These are phyloP conservation scores for Colletotrichum agaves DNA, from an alignment of 2,329 filamentous ascomycete genomes.

Conservation along the genomic window DNA sequence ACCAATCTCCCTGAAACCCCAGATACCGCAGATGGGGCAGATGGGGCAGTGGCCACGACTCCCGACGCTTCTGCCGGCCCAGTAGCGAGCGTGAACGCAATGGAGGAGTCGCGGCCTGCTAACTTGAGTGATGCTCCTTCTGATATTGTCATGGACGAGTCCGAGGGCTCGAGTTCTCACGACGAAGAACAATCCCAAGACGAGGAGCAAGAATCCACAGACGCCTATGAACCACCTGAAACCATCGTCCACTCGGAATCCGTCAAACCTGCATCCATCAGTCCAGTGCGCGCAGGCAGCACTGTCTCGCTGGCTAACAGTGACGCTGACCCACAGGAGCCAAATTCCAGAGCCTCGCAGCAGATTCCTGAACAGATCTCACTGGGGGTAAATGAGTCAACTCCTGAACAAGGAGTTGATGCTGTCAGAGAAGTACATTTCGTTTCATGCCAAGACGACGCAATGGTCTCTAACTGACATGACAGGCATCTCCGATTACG, in stretches of 20 bases:
- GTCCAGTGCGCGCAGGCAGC: conserved; percentile 38
- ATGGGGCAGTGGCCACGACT: not conserved
- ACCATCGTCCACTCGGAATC: conserved; percentile 55
- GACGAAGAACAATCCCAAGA: conserved; percentile 39
- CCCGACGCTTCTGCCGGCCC: not conserved
- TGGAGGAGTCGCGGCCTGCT: conserved; percentile 18
- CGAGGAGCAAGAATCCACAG: conserved; percentile 45
- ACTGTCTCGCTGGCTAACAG: conserved; percentile 41
- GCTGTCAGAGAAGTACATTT: conserved; percentile 57
- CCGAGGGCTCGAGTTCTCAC: conserved; percentile 23
- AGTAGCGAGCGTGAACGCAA: not conserved
- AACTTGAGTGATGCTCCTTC: conserved; percentile 24
- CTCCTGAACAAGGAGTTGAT: conserved; percentile 43
- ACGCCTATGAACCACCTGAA: conserved; percentile 67
- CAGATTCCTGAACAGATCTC: conserved; percentile 38
- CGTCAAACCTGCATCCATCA: conserved; percentile 65
- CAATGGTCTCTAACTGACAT: conserved; percentile 40
- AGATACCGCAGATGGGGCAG: conserved; percentile 4
- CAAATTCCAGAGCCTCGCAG: conserved; percentile 39
- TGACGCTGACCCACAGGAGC: conserved; percentile 43
- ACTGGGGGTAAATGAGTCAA: conserved; percentile 36
- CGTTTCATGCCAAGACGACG: conserved; percentile 41
- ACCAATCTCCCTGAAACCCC: conserved; percentile 2
- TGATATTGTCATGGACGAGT: conserved; percentile 38
- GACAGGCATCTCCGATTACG: not conserved